These are phyloP conservation scores for Verticillium nubilum DNA, from an alignment of 2,329 filamentous ascomycete species.

Conservation along the genomic window DNA sequence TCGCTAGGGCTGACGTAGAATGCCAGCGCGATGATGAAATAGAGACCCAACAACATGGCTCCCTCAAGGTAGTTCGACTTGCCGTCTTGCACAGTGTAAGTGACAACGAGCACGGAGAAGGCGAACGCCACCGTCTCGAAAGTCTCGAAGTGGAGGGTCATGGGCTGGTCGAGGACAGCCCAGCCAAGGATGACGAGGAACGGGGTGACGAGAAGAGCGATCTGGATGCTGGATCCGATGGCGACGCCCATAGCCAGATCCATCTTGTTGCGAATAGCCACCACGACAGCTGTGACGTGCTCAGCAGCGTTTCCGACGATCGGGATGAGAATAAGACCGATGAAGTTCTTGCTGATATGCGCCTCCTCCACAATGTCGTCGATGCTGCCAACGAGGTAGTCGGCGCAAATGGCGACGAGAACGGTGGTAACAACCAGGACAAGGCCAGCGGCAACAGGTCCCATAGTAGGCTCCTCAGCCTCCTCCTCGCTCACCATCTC, in stretches of 20 bases:
- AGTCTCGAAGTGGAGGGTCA: conserved; percentile 77
- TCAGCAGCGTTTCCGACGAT: conserved; percentile 79
- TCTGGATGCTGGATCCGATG: conserved; percentile 77
- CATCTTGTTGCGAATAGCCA: conserved; percentile 74
- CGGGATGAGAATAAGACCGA: conserved; percentile 72
- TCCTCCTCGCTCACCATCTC: conserved; percentile 30
- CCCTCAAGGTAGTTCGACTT: conserved; percentile 82
- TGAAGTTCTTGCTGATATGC: conserved; percentile 74
- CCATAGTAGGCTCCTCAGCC: conserved; percentile 47
- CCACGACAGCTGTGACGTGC: conserved; percentile 76
- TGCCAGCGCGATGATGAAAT: conserved; percentile 55
- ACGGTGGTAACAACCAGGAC: conserved; percentile 67
- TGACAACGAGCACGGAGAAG: conserved; percentile 69
- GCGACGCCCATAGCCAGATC: conserved; percentile 71
- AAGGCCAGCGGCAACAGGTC: conserved; percentile 56
- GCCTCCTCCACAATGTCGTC: conserved; percentile 64
- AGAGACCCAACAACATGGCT: conserved; percentile 57
- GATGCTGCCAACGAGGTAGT: conserved; percentile 73
- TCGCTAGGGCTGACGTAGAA: conserved; percentile 51
- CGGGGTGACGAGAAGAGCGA: conserved; percentile 75
- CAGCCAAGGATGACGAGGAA: conserved; percentile 76
- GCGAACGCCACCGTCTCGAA: conserved; percentile 77
- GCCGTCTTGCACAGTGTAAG: conserved; percentile 72
- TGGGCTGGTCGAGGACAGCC: conserved; percentile 64
- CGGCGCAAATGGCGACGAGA: conserved; percentile 67